These are phyloP conservation scores for Camellia japonica DNA, from an alignment of 148 eudicot species.

Conservation along the genomic window DNA sequence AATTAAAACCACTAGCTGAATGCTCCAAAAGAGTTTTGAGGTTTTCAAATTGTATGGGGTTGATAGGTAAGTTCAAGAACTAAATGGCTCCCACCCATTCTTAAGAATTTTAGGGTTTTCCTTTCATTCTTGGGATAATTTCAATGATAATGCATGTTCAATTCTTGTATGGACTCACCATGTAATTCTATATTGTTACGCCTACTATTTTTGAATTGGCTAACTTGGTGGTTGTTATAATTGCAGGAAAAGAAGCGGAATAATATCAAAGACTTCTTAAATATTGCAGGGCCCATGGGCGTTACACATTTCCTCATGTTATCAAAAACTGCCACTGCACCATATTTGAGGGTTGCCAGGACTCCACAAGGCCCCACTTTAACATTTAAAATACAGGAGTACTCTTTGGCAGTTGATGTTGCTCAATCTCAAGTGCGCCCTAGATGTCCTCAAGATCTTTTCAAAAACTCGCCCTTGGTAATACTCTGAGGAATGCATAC, in stretches of 20 bases:
- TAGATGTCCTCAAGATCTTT: slow-evolving; percentile 82
- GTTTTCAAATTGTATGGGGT: too few relatives aligned
- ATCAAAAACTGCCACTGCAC: slow-evolving; percentile 66
- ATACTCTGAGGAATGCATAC: neutral
- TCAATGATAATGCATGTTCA: too few relatives aligned
- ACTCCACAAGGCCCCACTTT: slow-evolving; percentile 96
- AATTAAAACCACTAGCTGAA: too few relatives aligned
- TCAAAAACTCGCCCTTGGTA: slow-evolving; percentile 81
- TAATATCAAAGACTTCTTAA: slow-evolving; percentile 4
- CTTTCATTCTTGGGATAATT: too few relatives aligned
- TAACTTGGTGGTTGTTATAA: too few relatives aligned
- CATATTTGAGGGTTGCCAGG: slow-evolving; percentile 21
- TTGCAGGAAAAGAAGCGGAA: too few relatives aligned
- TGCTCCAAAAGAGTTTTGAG: neutral
- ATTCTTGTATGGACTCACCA: too few relatives aligned
- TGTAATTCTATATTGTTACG: too few relatives aligned
- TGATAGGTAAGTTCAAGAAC: too few relatives aligned
- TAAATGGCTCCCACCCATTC: too few relatives aligned
- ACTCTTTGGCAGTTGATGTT: slow-evolving; percentile 80
- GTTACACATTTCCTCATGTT: slow-evolving; percentile 90
- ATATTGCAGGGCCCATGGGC: slow-evolving; percentile 94
- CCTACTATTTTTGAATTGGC: too few relatives aligned
- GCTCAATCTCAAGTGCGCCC: slow-evolving; percentile 78
- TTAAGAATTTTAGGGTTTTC: too few relatives aligned
- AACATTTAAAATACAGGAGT: slow-evolving; percentile 72